A percentile compares a stretch with the other conserved stretches of the same genome.
These are phyloP conservation scores for Neofusicoccum umdonicola DNA, from an alignment of 2,329 filamentous ascomycete genomes.

Conservation along the genomic window DNA sequence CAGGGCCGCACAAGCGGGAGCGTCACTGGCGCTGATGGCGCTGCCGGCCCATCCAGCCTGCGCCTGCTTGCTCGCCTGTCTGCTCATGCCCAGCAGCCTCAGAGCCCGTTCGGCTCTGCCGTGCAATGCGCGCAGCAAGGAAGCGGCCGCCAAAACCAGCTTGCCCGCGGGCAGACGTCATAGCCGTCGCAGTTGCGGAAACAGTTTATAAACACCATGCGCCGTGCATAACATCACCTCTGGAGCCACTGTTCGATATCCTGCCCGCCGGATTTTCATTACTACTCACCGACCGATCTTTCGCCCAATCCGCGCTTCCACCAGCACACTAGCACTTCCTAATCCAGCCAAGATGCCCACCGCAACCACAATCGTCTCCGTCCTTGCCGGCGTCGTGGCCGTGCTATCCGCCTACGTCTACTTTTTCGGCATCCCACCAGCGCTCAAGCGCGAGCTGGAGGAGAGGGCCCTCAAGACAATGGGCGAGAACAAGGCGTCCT, in stretches of 20 bases:
- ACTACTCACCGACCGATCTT: background rate
- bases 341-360: slow-evolving; percentile 15
- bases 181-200: background rate
- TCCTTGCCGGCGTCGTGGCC: slow-evolving; percentile 35
- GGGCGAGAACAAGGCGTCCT: slow-evolving; percentile 52
- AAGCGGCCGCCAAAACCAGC: background rate
- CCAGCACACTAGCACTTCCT: background rate
- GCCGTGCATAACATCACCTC: background rate
- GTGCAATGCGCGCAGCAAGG: background rate
- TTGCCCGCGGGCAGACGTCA: slow-evolving; percentile 9
- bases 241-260: background rate
- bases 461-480: slow-evolving; percentile 49
- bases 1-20: background rate
- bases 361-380: slow-evolving; percentile 27
- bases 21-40: background rate
- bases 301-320: background rate
- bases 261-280: background rate
- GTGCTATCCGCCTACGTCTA: slow-evolving; percentile 41
- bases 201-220: slow-evolving; percentile 3
- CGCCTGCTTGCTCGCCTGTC: background rate
- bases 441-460: slow-evolving; percentile 48
- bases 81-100: background rate
- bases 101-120: background rate
- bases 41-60: background rate
- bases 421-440: slow-evolving; percentile 48